These are phyloP conservation scores for Penicillium canariense DNA, from an alignment of 495 filamentous ascomycete genomes.

Conservation along the genomic window DNA sequence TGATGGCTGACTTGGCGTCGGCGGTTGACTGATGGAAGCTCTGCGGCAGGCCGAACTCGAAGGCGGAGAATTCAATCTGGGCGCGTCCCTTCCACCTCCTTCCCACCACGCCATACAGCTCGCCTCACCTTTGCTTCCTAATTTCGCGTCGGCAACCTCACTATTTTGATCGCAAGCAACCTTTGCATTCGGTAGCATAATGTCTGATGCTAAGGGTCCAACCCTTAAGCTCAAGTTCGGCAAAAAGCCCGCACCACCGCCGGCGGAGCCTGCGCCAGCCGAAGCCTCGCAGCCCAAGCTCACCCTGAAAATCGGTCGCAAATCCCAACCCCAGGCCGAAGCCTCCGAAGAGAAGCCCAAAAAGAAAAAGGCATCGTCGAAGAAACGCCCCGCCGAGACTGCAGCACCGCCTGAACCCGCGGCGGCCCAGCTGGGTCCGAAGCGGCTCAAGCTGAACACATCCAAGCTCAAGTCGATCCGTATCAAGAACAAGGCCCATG, in stretches of 20 bases:
- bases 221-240: slow-evolving; percentile 53
- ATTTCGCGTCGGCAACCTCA: background rate
- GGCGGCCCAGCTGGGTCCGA: slow-evolving; percentile 32
- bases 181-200: slow-evolving; percentile 11
- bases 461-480: slow-evolving; percentile 49
- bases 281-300: slow-evolving; percentile 43
- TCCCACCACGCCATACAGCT: background rate
- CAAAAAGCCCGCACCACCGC: slow-evolving; percentile 36
- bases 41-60: background rate
- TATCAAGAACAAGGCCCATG: slow-evolving; percentile 59
- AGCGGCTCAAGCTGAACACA: slow-evolving; percentile 44
- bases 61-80: slow-evolving; percentile 13
- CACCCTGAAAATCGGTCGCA: slow-evolving; percentile 52
- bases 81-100: background rate
- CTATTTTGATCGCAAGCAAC: background rate
- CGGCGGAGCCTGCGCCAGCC: slow-evolving; percentile 24
- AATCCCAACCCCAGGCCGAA: slow-evolving; percentile 29
- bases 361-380: slow-evolving; percentile 49
- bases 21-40: background rate
- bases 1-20: background rate
- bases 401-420: slow-evolving; percentile 26
- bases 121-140: background rate
- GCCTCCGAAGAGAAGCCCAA: slow-evolving; percentile 27
- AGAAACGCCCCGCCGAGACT: slow-evolving; percentile 42
- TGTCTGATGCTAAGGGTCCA: slow-evolving; percentile 42